A percentile compares a stretch with the other conserved stretches of the same genome.
Conservation (phyloP, 371 early-diverging fungal genomes). For the Saksenaea oblongispora region DNA sequence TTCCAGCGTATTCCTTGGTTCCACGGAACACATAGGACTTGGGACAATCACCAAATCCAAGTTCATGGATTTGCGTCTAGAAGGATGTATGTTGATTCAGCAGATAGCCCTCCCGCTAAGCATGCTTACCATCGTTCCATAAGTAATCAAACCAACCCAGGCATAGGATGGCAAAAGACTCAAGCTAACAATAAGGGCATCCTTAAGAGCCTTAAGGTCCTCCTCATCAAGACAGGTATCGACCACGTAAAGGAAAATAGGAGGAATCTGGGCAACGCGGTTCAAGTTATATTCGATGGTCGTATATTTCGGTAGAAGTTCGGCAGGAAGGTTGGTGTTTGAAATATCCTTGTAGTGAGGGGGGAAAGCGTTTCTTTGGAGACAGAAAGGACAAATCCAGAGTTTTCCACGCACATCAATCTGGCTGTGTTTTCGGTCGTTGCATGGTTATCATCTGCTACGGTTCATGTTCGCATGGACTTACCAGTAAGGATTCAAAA, state of each 20-base stretch:
- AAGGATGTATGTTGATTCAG: background rate
- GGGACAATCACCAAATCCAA: conserved; percentile 93
- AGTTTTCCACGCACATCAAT: conserved; percentile 93
- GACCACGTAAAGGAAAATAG: conserved; percentile 97
- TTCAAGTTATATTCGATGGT: conserved; percentile 97
- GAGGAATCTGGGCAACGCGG: conserved; percentile 82
- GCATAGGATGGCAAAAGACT: conserved; percentile 93
- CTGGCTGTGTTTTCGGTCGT: conserved; percentile 59
- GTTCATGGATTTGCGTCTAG: conserved; percentile 91
- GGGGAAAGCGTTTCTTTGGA: conserved; percentile 97
- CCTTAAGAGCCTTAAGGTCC: conserved; percentile 95
- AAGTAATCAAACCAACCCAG: conserved; percentile 96
- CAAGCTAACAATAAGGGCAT: conserved; percentile 88
- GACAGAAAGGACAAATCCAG: conserved; percentile 99
- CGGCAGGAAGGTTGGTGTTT: conserved; percentile 94
- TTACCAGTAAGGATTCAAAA: conserved; percentile 98
- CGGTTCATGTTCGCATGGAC: conserved; percentile 6
- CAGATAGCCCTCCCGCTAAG: background rate
- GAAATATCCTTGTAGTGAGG: conserved; percentile 98
- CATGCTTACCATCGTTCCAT: conserved; percentile 94
- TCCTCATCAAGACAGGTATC: conserved; percentile 98
- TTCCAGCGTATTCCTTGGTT: conserved; percentile 92
- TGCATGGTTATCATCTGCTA: conserved; percentile 1
- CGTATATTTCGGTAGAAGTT: conserved; percentile 91
- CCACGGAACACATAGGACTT: conserved; percentile 99